Conservation (phyloP, 208 protist species). For the Leishmania guyanensis region DNA sequence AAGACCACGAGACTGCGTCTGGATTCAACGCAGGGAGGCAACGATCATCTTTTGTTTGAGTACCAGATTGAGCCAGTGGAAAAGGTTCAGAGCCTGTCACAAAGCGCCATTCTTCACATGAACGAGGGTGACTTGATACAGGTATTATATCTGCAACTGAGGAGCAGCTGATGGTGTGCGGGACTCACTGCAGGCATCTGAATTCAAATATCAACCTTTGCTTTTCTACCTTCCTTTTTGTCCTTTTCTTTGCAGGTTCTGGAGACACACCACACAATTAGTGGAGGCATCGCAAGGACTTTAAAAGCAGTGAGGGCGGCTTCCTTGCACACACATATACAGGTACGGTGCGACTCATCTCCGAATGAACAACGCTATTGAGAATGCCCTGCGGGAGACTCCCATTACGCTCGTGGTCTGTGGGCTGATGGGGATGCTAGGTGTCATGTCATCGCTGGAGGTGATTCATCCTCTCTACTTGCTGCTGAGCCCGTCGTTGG, state of each 20-base stretch:
- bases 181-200: background rate
- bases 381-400: slow-evolving; percentile 28
- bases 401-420: slow-evolving; percentile 27
- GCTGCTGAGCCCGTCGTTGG: slow-evolving; percentile 67
- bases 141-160: background rate
- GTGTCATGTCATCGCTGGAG: slow-evolving; percentile 39
- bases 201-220: background rate
- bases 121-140: background rate
- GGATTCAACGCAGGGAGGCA: background rate
- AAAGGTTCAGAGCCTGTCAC: background rate
- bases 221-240: background rate
- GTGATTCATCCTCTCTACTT: slow-evolving; percentile 74
- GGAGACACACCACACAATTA: background rate
- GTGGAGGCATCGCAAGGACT: background rate
- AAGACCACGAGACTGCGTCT: background rate
- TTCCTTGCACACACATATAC: slow-evolving; percentile 2
- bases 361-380: slow-evolving; percentile 31
- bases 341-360: background rate
- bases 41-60: background rate
- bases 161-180: background rate
- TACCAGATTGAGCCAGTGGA: background rate
- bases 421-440: slow-evolving; percentile 46
- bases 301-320: background rate
- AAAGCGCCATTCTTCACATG: background rate
- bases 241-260: background rate